Evolutionary conservation across 352 stramenopile genomes (phyloP), one percentile per base, ranked within the genome.

Genomic region (Phytopythium aichiense): DNA sequence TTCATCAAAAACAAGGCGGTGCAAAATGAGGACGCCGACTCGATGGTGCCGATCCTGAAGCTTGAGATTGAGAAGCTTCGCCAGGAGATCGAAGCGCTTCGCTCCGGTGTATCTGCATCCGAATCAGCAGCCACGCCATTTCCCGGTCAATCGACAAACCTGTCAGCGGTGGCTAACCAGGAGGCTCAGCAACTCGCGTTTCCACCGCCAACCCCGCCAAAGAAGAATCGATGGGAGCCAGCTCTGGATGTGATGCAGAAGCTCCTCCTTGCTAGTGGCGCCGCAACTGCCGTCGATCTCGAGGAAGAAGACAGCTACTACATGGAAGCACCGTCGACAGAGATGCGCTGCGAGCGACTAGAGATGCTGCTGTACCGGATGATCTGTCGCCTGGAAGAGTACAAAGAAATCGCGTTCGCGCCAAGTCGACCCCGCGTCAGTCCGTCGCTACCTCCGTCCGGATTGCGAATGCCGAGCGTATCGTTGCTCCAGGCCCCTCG

Each of bases 1-100:
- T 94, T 84, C 58, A 95, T 96, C 65, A 93, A 96, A 65, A 95
- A 92, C 69, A 91, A 91, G 31, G 84, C 84, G 11, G 73, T 92
- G n/a, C 80, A 92, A 66, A 94, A 94, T 56, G 79, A 95, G 51
- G 87, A 95, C 60, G 77, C 82, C 0, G 83, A 94, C 54, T 79
- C 81, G 7, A 74, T 91, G 20, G 74, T 94, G 15, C 82, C 85
- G 2, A 61, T 91, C 15, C 67, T 94, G 0, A 91, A 92, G 40
- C 70, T 83, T 31, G 81, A 92, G 58, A 91, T 94, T 50, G 83
- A 87, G 22, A 76, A 81, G 7, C 64, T 94, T 12, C 76, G 77
- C 40, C 66, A 79, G 46, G 81, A 91, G 64, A 88, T 94, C 46
- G 66, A 67, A 18, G 66, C 66, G 13, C 65, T 77, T 30, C 72